Conservation (phyloP, 1,284 basidiomycete genomes). For the Ganoderma resinaceum region DNA sequence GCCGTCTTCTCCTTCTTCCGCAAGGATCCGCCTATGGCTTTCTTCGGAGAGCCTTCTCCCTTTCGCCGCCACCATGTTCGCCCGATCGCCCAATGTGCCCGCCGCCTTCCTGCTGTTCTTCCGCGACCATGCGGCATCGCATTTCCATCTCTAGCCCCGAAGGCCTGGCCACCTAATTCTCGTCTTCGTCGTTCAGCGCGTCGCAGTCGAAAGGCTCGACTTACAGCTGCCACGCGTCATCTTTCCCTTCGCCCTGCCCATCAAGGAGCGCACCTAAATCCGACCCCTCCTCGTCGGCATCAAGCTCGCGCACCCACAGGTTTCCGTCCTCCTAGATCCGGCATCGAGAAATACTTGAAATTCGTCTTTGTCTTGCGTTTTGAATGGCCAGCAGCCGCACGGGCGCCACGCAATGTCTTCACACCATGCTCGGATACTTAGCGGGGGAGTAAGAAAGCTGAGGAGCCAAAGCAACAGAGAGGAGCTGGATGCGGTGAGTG, state of each 20-base stretch:
- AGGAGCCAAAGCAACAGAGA: not conserved
- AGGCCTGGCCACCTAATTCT: slow-evolving; percentile 6
- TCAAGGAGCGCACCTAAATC: not conserved
- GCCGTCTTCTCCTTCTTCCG: slow-evolving; percentile 42
- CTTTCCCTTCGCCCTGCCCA: not conserved
- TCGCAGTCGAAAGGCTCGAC: slow-evolving; percentile 32
- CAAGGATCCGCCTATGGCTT: slow-evolving; percentile 23
- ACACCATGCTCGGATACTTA: not conserved
- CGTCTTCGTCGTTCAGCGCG: slow-evolving; percentile 36
- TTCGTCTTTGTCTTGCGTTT: not conserved
- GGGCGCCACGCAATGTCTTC: not conserved
- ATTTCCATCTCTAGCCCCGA: slow-evolving; percentile 50
- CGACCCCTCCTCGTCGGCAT: not conserved
- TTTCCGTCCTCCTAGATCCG: not conserved
- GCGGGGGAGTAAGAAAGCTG: not conserved
- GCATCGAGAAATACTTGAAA: slow-evolving; percentile 9
- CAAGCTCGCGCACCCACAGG: not conserved
- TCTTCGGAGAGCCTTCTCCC: slow-evolving; percentile 30
- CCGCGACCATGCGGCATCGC: slow-evolving; percentile 22
- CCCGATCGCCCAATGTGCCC: too few relatives aligned
- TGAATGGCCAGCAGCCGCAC: not conserved
- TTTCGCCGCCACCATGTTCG: not conserved
- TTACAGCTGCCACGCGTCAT: slow-evolving; percentile 3
- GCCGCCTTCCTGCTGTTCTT: not conserved
- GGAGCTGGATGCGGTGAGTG: not conserved